These are phyloP conservation scores for Eucalyptus sp. DNA, from an alignment of 345 rosid genomes.

Conservation along the genomic window DNA sequence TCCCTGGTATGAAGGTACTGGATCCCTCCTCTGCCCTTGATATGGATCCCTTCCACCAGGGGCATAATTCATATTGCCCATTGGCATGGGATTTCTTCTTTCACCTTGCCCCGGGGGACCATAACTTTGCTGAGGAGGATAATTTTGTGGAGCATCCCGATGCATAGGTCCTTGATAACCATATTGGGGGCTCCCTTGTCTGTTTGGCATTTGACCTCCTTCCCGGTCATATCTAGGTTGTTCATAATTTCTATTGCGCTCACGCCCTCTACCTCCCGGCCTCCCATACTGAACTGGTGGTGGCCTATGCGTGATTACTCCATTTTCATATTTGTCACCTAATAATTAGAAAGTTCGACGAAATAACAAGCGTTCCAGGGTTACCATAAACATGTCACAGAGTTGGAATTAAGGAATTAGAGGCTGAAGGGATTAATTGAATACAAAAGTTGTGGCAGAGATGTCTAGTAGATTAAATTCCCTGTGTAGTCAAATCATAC, in stretches of 20 bases:
- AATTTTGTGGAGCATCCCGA: conserved; percentile 33
- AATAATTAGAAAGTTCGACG: background rate
- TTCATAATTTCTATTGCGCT: conserved; percentile 14
- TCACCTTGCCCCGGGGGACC: conserved; percentile 22
- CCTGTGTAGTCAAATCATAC: conserved; percentile 11
- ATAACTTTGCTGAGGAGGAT: conserved; percentile 17
- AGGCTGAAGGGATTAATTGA: background rate
- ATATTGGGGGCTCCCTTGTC: conserved; percentile 24
- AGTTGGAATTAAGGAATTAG: background rate
- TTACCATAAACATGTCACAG: background rate
- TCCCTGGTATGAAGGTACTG: conserved; percentile 19
- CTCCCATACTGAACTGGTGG: conserved; percentile 50
- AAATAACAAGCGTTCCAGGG: background rate
- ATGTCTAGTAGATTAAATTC: background rate
- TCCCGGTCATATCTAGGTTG: conserved; percentile 25
- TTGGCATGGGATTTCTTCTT: conserved; percentile 17
- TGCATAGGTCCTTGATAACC: conserved; percentile 12
- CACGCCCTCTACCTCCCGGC: conserved; percentile 17
- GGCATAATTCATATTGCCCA: conserved; percentile 23
- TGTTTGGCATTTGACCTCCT: conserved; percentile 21
- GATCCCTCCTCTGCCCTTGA: conserved; percentile 6
- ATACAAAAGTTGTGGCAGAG: background rate
- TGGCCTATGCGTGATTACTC: conserved; percentile 70
- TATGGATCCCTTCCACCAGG: conserved; percentile 9
- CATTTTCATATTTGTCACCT: conserved; percentile 91